Conservation (phyloP, 2,329 filamentous ascomycete genomes). For the Pseudopyrenochaeta lycopersici region DNA sequence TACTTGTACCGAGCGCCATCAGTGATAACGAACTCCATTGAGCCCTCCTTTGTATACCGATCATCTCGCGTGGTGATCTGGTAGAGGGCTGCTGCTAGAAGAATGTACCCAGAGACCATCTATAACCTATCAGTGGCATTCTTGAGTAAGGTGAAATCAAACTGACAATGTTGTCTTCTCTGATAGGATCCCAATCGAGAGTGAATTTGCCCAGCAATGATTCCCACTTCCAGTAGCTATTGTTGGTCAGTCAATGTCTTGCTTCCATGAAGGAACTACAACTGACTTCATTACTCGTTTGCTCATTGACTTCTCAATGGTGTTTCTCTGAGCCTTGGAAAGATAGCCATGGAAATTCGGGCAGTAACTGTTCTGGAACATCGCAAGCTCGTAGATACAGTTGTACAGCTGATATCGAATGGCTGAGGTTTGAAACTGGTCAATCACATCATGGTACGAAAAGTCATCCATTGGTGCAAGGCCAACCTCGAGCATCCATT, state of each 20-base stretch:
- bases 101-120: conserved; percentile 26
- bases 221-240: conserved; percentile 29
- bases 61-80: conserved; percentile 17
- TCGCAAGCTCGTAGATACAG: conserved; percentile 12
- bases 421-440: conserved; percentile 29
- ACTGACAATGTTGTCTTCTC: conserved; percentile 20
- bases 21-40: conserved; percentile 21
- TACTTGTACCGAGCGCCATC: conserved; percentile 18
- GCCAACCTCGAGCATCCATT: conserved; percentile 19
- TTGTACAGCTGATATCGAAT: conserved; percentile 27
- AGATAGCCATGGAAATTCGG: conserved; percentile 27
- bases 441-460: conserved; percentile 24
- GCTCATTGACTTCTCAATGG: conserved; percentile 24
- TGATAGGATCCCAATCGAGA: conserved; percentile 22
- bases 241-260: neutral
- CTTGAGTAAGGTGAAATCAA: neutral
- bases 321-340: conserved; percentile 8
- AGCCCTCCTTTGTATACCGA: conserved; percentile 14
- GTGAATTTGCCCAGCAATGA: conserved; percentile 22
- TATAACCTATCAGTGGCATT: neutral
- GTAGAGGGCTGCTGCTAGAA: conserved; percentile 18
- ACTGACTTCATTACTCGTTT: conserved; percentile 17
- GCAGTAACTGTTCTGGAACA: conserved; percentile 15
- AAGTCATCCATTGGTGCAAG: conserved; percentile 23
- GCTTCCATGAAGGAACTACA: neutral